Percentiles rank a stretch among this genome's conserved stretches.
These are phyloP conservation scores for Coprinopsis sp. DNA, from an alignment of 768 basidiomycete genomes.

Conservation along the genomic window DNA sequence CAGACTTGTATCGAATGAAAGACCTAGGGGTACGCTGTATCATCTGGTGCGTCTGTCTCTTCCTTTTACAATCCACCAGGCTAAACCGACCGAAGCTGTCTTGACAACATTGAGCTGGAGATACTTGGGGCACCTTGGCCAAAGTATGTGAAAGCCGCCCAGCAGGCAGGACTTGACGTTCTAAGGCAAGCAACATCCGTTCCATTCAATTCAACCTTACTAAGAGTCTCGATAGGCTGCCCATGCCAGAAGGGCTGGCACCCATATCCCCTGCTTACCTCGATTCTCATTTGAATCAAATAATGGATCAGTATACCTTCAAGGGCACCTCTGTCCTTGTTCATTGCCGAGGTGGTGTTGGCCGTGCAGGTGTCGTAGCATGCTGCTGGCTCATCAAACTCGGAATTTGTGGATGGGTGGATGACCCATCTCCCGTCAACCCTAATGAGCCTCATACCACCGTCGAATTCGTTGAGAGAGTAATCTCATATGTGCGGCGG, in stretches of 20 bases:
- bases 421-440: not conserved
- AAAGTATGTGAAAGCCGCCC: slow-evolving; percentile 64
- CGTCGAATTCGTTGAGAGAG: slow-evolving; percentile 65
- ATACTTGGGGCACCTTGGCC: slow-evolving; percentile 85
- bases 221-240: slow-evolving; percentile 43
- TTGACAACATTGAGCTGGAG: slow-evolving; percentile 79
- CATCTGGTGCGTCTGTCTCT: slow-evolving; percentile 56
- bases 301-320: slow-evolving; percentile 72
- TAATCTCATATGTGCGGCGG: slow-evolving; percentile 66
- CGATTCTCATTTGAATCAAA: slow-evolving; percentile 57
- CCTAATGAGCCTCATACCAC: slow-evolving; percentile 21
- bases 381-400: slow-evolving; percentile 92
- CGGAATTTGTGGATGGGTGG: slow-evolving; percentile 76
- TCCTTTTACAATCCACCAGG: not conserved
- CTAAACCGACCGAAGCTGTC: slow-evolving; percentile 46
- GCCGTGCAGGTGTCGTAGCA: slow-evolving; percentile 87
- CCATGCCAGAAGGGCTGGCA: slow-evolving; percentile 85
- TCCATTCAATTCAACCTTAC: slow-evolving; percentile 21
- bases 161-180: slow-evolving; percentile 67
- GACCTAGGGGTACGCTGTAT: slow-evolving; percentile 73
- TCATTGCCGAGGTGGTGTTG: slow-evolving; percentile 93
- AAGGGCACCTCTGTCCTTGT: slow-evolving; percentile 68
- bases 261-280: slow-evolving; percentile 56
- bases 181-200: slow-evolving; percentile 49
- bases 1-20: slow-evolving; percentile 73